A percentile compares a stretch with the other conserved stretches of the same genome.
These are phyloP conservation scores for Plenodomus lindquistii DNA, from an alignment of 2,329 filamentous ascomycete species.

Conservation along the genomic window DNA sequence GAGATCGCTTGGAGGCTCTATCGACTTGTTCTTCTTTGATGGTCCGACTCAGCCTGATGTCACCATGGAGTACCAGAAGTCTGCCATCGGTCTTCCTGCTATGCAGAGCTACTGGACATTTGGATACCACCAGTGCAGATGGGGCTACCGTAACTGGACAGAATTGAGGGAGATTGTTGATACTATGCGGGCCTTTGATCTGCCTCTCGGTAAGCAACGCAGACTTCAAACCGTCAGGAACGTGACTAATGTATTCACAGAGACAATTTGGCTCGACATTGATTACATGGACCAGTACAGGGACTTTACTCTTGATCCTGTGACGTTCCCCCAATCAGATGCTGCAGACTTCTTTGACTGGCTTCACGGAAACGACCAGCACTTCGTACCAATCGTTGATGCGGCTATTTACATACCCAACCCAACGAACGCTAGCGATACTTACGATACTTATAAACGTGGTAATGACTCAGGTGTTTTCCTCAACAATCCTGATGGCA, in stretches of 20 bases:
- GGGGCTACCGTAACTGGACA: conserved; percentile 78
- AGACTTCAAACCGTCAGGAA: neutral
- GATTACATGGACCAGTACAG: conserved; percentile 53
- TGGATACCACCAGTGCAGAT: conserved; percentile 82
- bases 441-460: conserved; percentile 55
- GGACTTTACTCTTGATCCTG: conserved; percentile 61
- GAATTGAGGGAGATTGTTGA: conserved; percentile 62
- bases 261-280: conserved; percentile 52
- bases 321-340: conserved; percentile 55
- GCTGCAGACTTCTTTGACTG: conserved; percentile 57
- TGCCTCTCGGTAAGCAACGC: conserved; percentile 50
- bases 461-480: conserved; percentile 56
- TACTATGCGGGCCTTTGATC: conserved; percentile 58
- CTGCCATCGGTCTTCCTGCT: conserved; percentile 69
- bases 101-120: conserved; percentile 81
- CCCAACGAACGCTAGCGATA: conserved; percentile 67
- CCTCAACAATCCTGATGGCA: conserved; percentile 59
- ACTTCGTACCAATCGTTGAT: conserved; percentile 66
- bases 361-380: conserved; percentile 59
- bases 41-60: conserved; percentile 71
- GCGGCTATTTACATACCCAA: conserved; percentile 73
- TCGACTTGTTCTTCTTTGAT: conserved; percentile 80
- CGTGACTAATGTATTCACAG: conserved; percentile 6
- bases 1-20: conserved; percentile 73
- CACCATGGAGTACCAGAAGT: conserved; percentile 70